Percentiles rank a stretch among this genome's conserved stretches.
Evolutionary conservation across 768 basidiomycete genomes (phyloP).

Genomic region (Phylloporus scabripes): DNA sequence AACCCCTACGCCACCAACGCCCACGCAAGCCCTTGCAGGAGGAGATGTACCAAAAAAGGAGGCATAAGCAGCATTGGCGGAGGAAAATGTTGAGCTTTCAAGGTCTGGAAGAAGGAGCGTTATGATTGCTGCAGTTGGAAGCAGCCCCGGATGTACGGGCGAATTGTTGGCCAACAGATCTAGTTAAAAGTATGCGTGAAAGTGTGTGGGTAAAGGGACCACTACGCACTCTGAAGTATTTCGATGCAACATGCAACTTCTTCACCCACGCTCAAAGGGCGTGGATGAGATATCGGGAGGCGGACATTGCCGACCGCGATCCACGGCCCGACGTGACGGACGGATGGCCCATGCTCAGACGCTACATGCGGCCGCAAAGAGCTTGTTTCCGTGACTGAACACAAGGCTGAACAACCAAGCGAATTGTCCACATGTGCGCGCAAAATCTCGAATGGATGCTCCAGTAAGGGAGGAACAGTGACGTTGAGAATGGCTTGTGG

Average conservation of each 20-base stretch:
- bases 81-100: conserved; percentile 54
- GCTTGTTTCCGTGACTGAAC: background rate
- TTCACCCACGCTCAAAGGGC: conserved; percentile 59
- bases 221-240: conserved; percentile 50
- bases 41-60: conserved; percentile 87
- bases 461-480: conserved; percentile 49
- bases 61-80: conserved; percentile 73
- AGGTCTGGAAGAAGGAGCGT: conserved; percentile 82
- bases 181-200: conserved; percentile 23
- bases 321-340: conserved; percentile 52
- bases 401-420: background rate
- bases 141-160: conserved; percentile 25
- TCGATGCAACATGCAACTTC: conserved; percentile 71
- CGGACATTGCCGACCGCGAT: conserved; percentile 58
- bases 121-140: conserved; percentile 48
- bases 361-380: background rate
- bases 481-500: conserved; percentile 14
- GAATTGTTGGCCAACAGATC: conserved; percentile 46
- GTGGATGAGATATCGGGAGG: conserved; percentile 18
- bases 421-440: conserved; percentile 9
- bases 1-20: conserved; percentile 57
- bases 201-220: background rate
- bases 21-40: conserved; percentile 92
- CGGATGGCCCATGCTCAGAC: conserved; percentile 9
- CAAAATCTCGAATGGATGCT: conserved; percentile 16